These are phyloP conservation scores for Podaxis sp. DNA, from an alignment of 768 basidiomycete species.

Conservation along the genomic window DNA sequence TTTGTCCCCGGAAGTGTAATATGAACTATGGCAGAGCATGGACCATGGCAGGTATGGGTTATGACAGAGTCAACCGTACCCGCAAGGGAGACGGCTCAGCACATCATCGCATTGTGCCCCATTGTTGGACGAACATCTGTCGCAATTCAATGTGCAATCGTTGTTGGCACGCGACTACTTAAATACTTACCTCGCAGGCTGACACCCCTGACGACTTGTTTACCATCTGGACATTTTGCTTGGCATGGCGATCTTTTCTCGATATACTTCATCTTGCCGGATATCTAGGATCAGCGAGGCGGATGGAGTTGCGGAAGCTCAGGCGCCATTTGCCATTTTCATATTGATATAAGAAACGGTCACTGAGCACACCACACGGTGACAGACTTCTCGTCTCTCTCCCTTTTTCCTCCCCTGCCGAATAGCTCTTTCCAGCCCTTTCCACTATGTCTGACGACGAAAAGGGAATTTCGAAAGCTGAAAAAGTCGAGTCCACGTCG, in stretches of 20 bases:
- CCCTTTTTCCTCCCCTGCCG: not conserved
- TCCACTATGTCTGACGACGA: constrained; percentile 21
- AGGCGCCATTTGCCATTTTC: not conserved
- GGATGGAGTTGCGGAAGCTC: not conserved
- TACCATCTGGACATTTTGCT: not conserved
- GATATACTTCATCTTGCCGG: not conserved
- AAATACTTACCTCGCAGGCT: not conserved
- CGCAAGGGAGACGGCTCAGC: not conserved
- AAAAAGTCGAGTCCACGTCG: constrained; percentile 14
- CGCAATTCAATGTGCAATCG: not conserved
- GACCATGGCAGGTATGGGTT: no score
- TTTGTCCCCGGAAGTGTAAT: no score
- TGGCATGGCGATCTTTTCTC: not conserved
- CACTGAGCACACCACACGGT: not conserved
- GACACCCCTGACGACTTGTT: not conserved
- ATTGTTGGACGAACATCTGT: not conserved
- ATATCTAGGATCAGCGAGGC: not conserved
- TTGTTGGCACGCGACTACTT: not conserved
- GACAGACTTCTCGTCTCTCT: not conserved
- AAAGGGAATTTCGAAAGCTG: constrained; percentile 19
- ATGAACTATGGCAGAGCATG: no score
- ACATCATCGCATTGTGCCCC: not conserved
- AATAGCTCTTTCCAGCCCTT: not conserved
- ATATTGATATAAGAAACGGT: not conserved
- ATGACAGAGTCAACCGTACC: no score